Percentiles rank a stretch among this genome's conserved stretches.
phyloP scores from a whole-genome alignment of 2,329 filamentous ascomycete genomes.

The Alternaria triticina region DNA sequence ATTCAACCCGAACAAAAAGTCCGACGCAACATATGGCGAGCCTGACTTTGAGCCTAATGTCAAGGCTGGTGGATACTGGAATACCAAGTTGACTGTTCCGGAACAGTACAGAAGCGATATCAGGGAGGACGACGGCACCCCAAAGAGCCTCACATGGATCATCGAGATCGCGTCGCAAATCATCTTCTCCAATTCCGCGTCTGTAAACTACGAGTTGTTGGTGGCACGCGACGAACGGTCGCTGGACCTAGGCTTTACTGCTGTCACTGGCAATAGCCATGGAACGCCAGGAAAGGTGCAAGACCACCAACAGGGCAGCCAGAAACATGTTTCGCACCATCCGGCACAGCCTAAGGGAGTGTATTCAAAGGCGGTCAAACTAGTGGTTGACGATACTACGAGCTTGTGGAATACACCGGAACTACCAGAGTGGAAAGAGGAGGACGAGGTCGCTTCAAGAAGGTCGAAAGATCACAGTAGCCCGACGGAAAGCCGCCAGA shows the following conservation, averaged over 20 bases:
- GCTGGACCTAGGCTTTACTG: conserved; percentile 68
- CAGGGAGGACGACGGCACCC: conserved; percentile 32
- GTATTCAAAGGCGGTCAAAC: conserved; percentile 78
- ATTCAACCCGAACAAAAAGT: conserved; percentile 83
- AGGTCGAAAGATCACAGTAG: conserved; percentile 34
- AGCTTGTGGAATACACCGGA: conserved; percentile 91
- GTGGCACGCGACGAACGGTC: conserved; percentile 87
- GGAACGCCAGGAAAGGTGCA: conserved; percentile 68
- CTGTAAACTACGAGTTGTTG: conserved; percentile 85
- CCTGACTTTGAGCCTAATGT: conserved; percentile 96
- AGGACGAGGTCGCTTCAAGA: conserved; percentile 36
- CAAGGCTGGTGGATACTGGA: conserved; percentile 90
- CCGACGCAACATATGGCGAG: conserved; percentile 73
- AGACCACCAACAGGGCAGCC: conserved; percentile 74
- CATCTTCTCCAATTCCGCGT: conserved; percentile 87
- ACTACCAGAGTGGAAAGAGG: conserved; percentile 68
- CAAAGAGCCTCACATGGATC: conserved; percentile 77
- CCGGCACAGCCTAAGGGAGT: conserved; percentile 74
- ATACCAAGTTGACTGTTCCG: conserved; percentile 79
- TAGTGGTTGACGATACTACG: conserved; percentile 86
- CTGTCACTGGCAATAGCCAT: conserved; percentile 60
- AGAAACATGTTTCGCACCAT: conserved; percentile 59
- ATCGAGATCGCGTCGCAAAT: conserved; percentile 92
- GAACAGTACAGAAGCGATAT: conserved; percentile 68
- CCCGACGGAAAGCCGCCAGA: conserved; percentile 47